phyloP scores from a whole-genome alignment of 2,329 filamentous ascomycete species.

The Microsporum ferrugineum region DNA sequence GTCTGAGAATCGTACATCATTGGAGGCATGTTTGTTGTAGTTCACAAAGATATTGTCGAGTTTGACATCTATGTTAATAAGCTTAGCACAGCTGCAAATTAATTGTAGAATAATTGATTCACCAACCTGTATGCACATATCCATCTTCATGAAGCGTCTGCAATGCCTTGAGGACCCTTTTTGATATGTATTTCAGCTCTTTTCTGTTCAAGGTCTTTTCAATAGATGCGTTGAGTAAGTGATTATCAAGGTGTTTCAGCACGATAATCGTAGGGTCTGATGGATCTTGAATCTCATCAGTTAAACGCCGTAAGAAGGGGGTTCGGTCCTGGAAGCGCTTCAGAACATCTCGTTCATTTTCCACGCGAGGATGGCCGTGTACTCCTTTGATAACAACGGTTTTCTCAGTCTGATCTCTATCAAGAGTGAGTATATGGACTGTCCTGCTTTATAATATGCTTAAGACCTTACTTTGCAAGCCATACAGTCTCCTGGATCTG shows the following conservation, averaged over 20 bases:
- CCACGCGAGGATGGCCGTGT: constrained; percentile 15
- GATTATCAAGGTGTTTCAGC: constrained; percentile 14
- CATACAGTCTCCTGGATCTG: constrained; percentile 10
- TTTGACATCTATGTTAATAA: constrained; percentile 14
- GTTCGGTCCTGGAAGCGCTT: constrained; percentile 18
- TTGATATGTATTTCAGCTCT: constrained; percentile 16
- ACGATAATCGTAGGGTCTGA: constrained; percentile 12
- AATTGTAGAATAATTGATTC: not conserved
- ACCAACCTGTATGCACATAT: constrained; percentile 16
- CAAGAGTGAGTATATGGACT: not conserved
- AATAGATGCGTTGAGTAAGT: constrained; percentile 4
- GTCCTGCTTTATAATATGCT: not conserved
- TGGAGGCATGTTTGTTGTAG: constrained; percentile 6
- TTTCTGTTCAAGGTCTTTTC: constrained; percentile 9
- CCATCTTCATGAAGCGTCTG: constrained; percentile 14
- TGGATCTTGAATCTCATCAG: constrained; percentile 18
- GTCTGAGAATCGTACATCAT: constrained; percentile 15
- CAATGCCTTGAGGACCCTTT: constrained; percentile 13
- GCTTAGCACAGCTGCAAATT: not conserved
- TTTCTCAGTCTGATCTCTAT: constrained; percentile 9
- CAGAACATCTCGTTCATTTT: constrained; percentile 21
- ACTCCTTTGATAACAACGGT: constrained; percentile 20
- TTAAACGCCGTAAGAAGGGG: constrained; percentile 16
- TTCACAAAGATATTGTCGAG: constrained; percentile 17
- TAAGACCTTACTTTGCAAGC: constrained; percentile 8